These are phyloP conservation scores for Aspergillus candidus DNA, from an alignment of 2,329 filamentous ascomycete species.

Conservation along the genomic window DNA sequence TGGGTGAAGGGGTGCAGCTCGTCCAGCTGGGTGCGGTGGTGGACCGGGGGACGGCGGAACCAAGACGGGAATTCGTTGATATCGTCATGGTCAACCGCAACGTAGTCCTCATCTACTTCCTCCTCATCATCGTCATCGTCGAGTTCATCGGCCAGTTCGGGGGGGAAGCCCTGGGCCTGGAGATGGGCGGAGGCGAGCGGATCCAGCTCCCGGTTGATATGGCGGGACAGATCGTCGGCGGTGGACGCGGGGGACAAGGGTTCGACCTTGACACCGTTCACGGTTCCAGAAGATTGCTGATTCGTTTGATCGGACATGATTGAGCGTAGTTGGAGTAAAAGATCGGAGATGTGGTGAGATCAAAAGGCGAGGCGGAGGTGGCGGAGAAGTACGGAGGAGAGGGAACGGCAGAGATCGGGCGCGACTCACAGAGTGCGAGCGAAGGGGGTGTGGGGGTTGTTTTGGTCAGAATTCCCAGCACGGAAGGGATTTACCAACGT, in stretches of 20 bases:
- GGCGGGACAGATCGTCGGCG: constrained; percentile 23
- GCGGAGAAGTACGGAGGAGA: too few species aligned
- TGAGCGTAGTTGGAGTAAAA: too few species aligned
- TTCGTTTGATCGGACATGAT: constrained; percentile 26
- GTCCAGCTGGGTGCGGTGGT: constrained; percentile 41
- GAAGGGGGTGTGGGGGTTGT: too few species aligned
- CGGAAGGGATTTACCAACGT: too few species aligned
- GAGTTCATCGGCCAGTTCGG: constrained; percentile 20
- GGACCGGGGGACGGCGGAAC: constrained; percentile 36
- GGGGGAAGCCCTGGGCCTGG: constrained; percentile 23
- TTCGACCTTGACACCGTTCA: constrained; percentile 25
- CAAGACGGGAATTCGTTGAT: constrained; percentile 36
- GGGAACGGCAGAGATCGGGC: too few species aligned
- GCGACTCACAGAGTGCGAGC: too few species aligned
- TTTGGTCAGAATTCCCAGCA: too few species aligned
- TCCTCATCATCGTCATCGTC: constrained; percentile 28
- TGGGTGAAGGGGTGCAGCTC: constrained; percentile 68
- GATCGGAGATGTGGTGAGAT: too few species aligned
- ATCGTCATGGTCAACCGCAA: constrained; percentile 39
- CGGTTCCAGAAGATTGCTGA: constrained; percentile 24
- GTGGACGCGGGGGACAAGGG: constrained; percentile 23
- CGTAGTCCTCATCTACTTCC: constrained; percentile 37
- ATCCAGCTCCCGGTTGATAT: constrained; percentile 23
- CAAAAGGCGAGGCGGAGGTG: too few species aligned
- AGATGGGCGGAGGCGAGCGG: constrained; percentile 8